Conservation (phyloP, 768 basidiomycete species). For the Panaeolus papilionaceus region DNA sequence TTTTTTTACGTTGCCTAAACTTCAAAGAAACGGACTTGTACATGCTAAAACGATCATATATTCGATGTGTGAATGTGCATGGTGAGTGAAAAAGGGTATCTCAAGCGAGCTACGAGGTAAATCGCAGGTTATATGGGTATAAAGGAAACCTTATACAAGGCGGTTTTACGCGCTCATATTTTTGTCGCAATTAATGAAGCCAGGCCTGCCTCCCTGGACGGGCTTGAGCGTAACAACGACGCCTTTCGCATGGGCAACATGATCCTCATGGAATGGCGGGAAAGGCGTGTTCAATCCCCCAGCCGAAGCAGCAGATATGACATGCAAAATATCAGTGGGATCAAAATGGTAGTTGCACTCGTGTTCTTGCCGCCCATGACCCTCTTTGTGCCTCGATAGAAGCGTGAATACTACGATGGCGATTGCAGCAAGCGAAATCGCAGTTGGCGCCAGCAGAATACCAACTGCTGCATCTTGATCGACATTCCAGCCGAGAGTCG, state of each 20-base stretch:
- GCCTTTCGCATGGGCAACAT: slow-evolving; percentile 13
- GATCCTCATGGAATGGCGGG: slow-evolving; percentile 24
- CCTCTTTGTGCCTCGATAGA: slow-evolving; percentile 2
- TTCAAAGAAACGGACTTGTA: too few relatives aligned
- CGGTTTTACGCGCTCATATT: background rate
- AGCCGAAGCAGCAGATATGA: slow-evolving; percentile 29
- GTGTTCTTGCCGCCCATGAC: slow-evolving; percentile 4
- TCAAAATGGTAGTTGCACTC: slow-evolving; percentile 27
- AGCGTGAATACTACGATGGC: slow-evolving; percentile 23
- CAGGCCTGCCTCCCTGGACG: background rate
- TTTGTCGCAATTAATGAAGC: background rate
- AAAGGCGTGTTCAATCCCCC: slow-evolving; percentile 27
- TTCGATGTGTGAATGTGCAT: too few relatives aligned
- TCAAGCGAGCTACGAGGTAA: too few relatives aligned
- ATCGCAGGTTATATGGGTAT: too few relatives aligned
- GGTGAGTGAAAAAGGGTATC: too few relatives aligned
- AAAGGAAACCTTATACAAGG: too few relatives aligned
- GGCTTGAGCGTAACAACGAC: background rate
- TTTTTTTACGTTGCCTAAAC: too few relatives aligned
- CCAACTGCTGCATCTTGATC: slow-evolving; percentile 24
- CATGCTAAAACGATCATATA: too few relatives aligned
- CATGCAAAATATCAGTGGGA: slow-evolving; percentile 27
- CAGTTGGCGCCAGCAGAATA: slow-evolving; percentile 29
- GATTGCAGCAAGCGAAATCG: slow-evolving; percentile 27
- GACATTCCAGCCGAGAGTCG: slow-evolving; percentile 32